Evolutionary conservation across 106 monocot species (phyloP), one percentile per base, ranked within the genome.

Genomic region (Dioscorea zingiberensis): DNA sequence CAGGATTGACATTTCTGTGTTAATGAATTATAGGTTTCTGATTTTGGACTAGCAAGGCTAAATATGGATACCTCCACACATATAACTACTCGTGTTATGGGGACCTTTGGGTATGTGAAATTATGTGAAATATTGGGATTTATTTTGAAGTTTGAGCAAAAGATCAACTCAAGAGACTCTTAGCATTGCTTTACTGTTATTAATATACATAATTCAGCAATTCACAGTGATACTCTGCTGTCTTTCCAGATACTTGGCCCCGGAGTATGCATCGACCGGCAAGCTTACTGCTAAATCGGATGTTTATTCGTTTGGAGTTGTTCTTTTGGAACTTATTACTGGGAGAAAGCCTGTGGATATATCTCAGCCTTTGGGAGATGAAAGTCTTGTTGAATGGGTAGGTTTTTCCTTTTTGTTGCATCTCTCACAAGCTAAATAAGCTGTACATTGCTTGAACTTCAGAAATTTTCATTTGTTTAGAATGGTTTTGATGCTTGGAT

Each of bases 341-440:
- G 82, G 82, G 24, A 56, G 78, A 48, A 78, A 74, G 48, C 71
- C 83, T 62, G 83, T 83, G 56, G 83, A 83, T 67, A 16, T 62
- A 26, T 74, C 78, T 63, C 78, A 75, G 22, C 78, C 83, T 38
- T 21, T 83, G 47, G 83, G 78, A 27, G 78, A 74, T 67, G 83
- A 83, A 66, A 83, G 83, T 58, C 83, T 83, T 44, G 83, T 78
- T 59, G 74, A 83, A 74, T 83, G 83, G 83, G 83, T 83, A 74
- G 70, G 75, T 46, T 64, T 53, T 71, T 28, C 12, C 21, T 67
- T 28, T 27, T 27, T 6, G 1, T 7, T 30, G 29, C 13, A 27
- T 21, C 9, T 32, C 54, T 53, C 0, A 19, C 44, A 12, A 30
- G 30, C 54, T 27, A 30, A 30, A 30, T 3, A 30, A 3, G 30